A percentile compares a stretch with the other conserved stretches of the same genome.
phyloP scores from a whole-genome alignment of 2,329 filamentous ascomycete species.

The Stylonectria norvegica region DNA sequence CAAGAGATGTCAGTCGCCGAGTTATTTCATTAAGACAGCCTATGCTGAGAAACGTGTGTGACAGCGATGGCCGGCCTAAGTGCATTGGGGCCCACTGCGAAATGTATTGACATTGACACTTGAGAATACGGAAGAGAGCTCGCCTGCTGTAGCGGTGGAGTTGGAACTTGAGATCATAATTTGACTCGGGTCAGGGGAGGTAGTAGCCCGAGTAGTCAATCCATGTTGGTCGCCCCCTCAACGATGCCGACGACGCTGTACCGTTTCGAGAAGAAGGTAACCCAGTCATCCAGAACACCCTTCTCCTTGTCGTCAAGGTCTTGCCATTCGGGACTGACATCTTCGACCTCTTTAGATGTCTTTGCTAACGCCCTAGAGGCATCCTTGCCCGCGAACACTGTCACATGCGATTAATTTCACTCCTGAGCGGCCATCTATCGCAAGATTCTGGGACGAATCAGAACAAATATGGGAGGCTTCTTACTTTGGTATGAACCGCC shows the following conservation, averaged over 20 bases:
- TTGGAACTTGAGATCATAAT: too few species aligned
- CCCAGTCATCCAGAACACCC: slow-evolving; percentile 83
- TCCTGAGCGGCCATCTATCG: slow-evolving; percentile 8
- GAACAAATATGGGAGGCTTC: slow-evolving; percentile 24
- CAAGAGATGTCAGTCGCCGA: neutral
- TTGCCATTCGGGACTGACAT: slow-evolving; percentile 78
- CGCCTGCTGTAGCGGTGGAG: too few species aligned
- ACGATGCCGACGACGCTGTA: slow-evolving; percentile 84
- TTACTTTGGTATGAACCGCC: slow-evolving; percentile 82
- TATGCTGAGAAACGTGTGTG: neutral
- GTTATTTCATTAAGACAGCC: neutral
- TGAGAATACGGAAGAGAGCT: too few species aligned
- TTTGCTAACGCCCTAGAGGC: slow-evolving; percentile 86
- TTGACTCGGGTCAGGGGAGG: slow-evolving; percentile 18
- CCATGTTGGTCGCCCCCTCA: slow-evolving; percentile 57
- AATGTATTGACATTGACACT: too few species aligned
- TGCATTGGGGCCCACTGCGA: too few species aligned
- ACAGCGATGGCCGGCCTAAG: neutral
- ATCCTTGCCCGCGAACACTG: slow-evolving; percentile 95
- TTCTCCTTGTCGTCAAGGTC: slow-evolving; percentile 83
- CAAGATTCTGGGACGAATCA: neutral
- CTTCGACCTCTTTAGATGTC: slow-evolving; percentile 81
- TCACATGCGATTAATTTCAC: neutral
- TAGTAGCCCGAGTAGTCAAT: slow-evolving; percentile 29
- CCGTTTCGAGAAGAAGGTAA: slow-evolving; percentile 92